Base-by-base conservation (phyloP, 208 protist genomes). In the Leishmania tarentolae region DNA sequence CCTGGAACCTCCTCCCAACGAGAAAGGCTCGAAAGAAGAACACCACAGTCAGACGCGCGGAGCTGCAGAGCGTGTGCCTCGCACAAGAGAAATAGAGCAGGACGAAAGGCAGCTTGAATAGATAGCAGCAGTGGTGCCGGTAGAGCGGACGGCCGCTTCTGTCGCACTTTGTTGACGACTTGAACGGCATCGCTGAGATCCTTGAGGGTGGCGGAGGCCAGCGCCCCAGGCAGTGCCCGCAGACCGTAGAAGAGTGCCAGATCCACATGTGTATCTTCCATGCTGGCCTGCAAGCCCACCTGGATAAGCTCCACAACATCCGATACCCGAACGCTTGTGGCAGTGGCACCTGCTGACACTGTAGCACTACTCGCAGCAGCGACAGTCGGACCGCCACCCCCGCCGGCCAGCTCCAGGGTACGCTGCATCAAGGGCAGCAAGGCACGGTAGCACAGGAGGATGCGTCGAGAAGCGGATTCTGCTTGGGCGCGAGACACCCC, bases 11-110 rank as follows among this genome's bases (percentile, higher is more conserved):
- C 80, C 42, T 93, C 87, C 79, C 89, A 91, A 21, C 90, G 90
- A 13, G 92, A 89, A 40, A 95, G 82, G 57, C 73, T 87, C 21
- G 87, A 82, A 28, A 95, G 65, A 21, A 95, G 84, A 13, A 88
- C 11, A 42, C 90, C 93, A 80, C 89, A 93, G 66, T 95, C 92
- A 70, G 88, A 79, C 57, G 89, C 86, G 40, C 92, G 89, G 28
- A 95, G 72, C 65, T 87, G 82, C n/a, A 66, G 74, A 13, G 78
- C 81, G 24, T 94, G 82, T 21, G 86, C 82, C 76, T 90, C 86
- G 40, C 56, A 84, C 71, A 88, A 73, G 13, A 93, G 57, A 86
- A 94, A 93, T 0, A 95, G 69, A 21, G 79, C 84, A 31, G 92
- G 87, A 35, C 92, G 87, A 44, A 91, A 75, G 9, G 90, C 86